Percentiles rank a stretch among this genome's conserved stretches.
Evolutionary conservation across 1,284 basidiomycete species (phyloP).

Genomic region (Naganishia cerealis): DNA sequence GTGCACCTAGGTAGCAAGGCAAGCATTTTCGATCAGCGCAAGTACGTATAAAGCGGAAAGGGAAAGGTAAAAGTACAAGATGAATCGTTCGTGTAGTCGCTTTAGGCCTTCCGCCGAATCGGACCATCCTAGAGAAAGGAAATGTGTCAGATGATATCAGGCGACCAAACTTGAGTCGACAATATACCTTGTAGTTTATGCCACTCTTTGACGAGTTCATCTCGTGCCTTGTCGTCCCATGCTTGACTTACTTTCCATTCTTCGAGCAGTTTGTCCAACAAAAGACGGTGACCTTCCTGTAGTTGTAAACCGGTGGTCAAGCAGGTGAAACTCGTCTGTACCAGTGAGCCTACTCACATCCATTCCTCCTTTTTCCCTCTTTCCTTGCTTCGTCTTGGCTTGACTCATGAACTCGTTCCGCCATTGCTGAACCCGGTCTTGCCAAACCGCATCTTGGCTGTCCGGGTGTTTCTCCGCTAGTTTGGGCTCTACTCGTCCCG

Average conservation of each 20-base stretch:
- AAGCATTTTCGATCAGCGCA: neutral
- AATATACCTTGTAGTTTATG: slow-evolving; percentile 28
- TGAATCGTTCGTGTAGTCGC: slow-evolving; percentile 27
- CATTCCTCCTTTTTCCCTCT: slow-evolving; percentile 33
- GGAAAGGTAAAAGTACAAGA: slow-evolving; percentile 23
- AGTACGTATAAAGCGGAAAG: neutral
- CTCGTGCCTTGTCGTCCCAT: slow-evolving; percentile 25
- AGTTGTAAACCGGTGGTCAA: neutral
- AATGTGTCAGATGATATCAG: slow-evolving; percentile 17
- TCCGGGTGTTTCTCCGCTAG: neutral
- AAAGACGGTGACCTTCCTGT: slow-evolving; percentile 27
- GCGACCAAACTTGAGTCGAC: neutral
- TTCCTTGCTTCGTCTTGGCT: slow-evolving; percentile 10
- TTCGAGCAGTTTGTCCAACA: slow-evolving; percentile 27
- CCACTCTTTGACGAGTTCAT: slow-evolving; percentile 31
- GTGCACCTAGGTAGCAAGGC: slow-evolving; percentile 36
- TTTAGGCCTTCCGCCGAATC: slow-evolving; percentile 39
- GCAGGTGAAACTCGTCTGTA: neutral
- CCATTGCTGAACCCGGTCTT: slow-evolving; percentile 32
- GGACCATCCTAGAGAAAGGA: slow-evolving; percentile 31
- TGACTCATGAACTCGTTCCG: slow-evolving; percentile 31
- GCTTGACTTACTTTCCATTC: slow-evolving; percentile 23
- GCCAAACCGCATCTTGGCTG: slow-evolving; percentile 26
- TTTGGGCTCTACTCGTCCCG: slow-evolving; percentile 23
- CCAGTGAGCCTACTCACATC: slow-evolving; percentile 16